A percentile compares a stretch with the other conserved stretches of the same genome.
Evolutionary conservation across 1,139 yeast genomes (phyloP).

Genomic region (Nadsonia commutata): DNA sequence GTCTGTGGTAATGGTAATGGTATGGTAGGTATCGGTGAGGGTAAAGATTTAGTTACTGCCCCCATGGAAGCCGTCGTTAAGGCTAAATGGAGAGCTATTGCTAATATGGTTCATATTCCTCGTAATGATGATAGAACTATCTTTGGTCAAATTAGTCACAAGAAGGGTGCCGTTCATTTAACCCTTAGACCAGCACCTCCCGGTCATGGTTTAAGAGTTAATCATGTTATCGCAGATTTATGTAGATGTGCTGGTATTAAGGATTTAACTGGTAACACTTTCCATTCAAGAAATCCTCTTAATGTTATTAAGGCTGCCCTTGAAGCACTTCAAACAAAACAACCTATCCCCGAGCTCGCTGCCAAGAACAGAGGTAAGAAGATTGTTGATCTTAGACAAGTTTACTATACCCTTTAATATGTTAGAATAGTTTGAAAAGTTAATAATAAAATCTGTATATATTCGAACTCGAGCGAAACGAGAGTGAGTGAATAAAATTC

Average conservation of each 20-base stretch:
- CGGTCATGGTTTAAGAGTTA: conserved; percentile 88
- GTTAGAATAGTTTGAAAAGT: conserved; percentile 18
- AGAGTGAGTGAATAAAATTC: no score
- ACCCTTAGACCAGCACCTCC: conserved; percentile 79
- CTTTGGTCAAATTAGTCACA: conserved; percentile 67
- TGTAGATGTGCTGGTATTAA: conserved; percentile 92
- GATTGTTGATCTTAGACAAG: conserved; percentile 81
- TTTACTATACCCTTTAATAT: conserved; percentile 38
- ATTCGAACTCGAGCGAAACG: no score
- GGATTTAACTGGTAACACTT: conserved; percentile 82
- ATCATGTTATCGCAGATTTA: conserved; percentile 79
- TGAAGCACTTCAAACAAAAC: conserved; percentile 66
- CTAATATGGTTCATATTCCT: conserved; percentile 68
- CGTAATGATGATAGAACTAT: conserved; percentile 87
- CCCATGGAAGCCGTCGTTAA: conserved; percentile 64
- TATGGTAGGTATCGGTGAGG: conserved; percentile 91
- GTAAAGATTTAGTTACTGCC: conserved; percentile 62
- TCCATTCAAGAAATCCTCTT: conserved; percentile 87
- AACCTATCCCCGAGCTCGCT: conserved; percentile 70
- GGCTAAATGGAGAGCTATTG: conserved; percentile 91
- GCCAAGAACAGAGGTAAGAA: conserved; percentile 92
- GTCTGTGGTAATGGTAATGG: conserved; percentile 92
- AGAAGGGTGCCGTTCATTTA: conserved; percentile 76
- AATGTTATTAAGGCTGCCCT: conserved; percentile 84
- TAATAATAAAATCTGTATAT: no score